Evolutionary conservation across 441 rosid genomes (phyloP).

Genomic region (Eugenia klotzschiana): DNA sequence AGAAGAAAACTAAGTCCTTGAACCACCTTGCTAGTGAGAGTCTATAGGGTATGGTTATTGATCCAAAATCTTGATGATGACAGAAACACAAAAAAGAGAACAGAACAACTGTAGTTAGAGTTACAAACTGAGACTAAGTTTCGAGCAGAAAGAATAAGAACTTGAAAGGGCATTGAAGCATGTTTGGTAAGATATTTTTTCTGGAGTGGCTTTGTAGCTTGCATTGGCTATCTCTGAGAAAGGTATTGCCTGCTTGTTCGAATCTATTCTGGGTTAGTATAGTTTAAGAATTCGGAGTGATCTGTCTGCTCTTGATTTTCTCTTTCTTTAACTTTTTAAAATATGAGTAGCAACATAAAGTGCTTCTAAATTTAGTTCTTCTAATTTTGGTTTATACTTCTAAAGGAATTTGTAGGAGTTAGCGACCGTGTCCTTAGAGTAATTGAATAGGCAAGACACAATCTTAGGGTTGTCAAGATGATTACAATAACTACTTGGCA

Average conservation of each 20-base stretch:
- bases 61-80: neutral
- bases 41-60: neutral
- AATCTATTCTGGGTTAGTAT: neutral
- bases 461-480: neutral
- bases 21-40: neutral
- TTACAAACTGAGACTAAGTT: neutral
- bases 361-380: neutral
- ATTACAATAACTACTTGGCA: neutral
- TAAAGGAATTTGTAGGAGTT: slow-evolving; percentile 9
- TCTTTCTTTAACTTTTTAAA: neutral
- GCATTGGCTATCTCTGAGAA: neutral
- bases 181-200: neutral
- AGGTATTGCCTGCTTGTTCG: neutral
- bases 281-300: neutral
- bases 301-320: neutral
- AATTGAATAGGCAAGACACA: neutral
- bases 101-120: neutral
- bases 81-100: neutral
- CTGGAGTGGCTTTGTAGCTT: neutral
- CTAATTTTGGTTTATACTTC: neutral
- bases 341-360: neutral
- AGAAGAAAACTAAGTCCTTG: neutral
- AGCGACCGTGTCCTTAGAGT: neutral
- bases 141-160: neutral
- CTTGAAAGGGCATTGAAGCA: neutral